Percentiles rank a stretch among this genome's conserved stretches.
Evolutionary conservation across 2,329 filamentous ascomycete species (phyloP).

Genomic region (Nannizziopsis arthrosporioides): DNA sequence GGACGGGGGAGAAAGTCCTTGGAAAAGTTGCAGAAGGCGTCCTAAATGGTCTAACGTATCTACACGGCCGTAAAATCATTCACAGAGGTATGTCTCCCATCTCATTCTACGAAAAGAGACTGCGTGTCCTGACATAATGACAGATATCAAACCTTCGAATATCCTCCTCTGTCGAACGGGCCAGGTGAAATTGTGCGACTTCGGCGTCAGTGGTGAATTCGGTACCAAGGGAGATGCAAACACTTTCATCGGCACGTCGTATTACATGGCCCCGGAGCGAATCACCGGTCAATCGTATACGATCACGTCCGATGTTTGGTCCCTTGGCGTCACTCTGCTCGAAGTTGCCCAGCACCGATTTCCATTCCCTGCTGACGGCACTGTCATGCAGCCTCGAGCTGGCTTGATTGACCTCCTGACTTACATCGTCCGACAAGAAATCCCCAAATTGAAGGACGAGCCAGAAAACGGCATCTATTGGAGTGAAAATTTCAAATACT

Average conservation of each 20-base stretch:
- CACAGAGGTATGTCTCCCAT: conserved; percentile 51
- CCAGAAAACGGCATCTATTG: conserved; percentile 79
- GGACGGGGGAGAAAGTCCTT: conserved; percentile 92
- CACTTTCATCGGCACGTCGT: conserved; percentile 96
- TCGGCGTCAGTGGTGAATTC: conserved; percentile 94
- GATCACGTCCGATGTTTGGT: conserved; percentile 98
- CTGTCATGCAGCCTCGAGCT: conserved; percentile 85
- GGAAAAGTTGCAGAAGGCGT: conserved; percentile 96
- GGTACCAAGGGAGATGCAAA: conserved; percentile 97
- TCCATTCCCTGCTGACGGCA: conserved; percentile 93
- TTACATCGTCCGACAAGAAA: conserved; percentile 91
- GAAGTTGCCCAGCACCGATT: conserved; percentile 99
- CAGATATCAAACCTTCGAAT: conserved; percentile 95
- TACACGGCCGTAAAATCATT: conserved; percentile 92
- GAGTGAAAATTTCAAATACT: conserved; percentile 98
- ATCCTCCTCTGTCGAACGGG: conserved; percentile 86
- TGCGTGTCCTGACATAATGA: conserved; percentile 10
- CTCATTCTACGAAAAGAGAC: too few species aligned
- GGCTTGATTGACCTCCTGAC: conserved; percentile 90
- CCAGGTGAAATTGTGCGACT: conserved; percentile 95
- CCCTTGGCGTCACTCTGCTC: conserved; percentile 87
- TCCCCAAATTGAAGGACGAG: conserved; percentile 92
- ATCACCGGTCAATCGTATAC: conserved; percentile 97
- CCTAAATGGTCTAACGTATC: conserved; percentile 82
- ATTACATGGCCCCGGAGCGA: conserved; percentile 98